Base-by-base conservation (phyloP, 1,139 yeast genomes). In the Blastobotrys apis region DNA sequence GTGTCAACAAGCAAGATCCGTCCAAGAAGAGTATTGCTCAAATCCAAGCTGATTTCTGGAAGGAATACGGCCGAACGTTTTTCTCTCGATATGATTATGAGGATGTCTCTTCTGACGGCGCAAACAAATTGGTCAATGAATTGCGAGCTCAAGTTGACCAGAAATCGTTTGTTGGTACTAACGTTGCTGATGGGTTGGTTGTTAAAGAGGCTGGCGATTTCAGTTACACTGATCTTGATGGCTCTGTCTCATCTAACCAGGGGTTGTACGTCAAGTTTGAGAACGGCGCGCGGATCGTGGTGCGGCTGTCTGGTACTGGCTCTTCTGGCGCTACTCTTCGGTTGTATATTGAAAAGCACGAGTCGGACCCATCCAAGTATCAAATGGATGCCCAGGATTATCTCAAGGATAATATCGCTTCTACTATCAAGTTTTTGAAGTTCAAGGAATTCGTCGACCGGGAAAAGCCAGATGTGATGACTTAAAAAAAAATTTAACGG, bases 281-380 rank as follows among this genome's bases (percentile, higher is more conserved):
- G 39, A 82, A 81, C 57, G 97, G 97, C 2, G 77, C 87, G 49
- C 78, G 97, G 64, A 78, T 90, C 47, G 86, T 94, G 35, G 86
- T 87, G 39, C 82, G 99, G 67, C 75, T 92, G 54, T 87, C 97
- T 0, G 99, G 99, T 47, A 92, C 99, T 10, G 99, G 99, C 5
- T 88, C 97, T 1, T 81, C 95, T 1, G 99, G 98, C 39, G 97
- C 98, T 16, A 92, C 99, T 2, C 90, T 94, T 50, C 80, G 99
- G 67, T 73, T 92, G 54, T 92, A 92, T 67, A 72, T 90, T 63
- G 98, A 92, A 67, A 82, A 82, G 67, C 90, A 85, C 68, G 79
- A 84, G 34, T 59, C 66, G 43, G 94, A 87, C 58, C 63, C 68
- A 47, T 53, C 76, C 13, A 73, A 72, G 37, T 78, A 75, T 59